These are phyloP conservation scores for Cladobotryum protrusum DNA, from an alignment of 2,329 filamentous ascomycete species.

Conservation along the genomic window DNA sequence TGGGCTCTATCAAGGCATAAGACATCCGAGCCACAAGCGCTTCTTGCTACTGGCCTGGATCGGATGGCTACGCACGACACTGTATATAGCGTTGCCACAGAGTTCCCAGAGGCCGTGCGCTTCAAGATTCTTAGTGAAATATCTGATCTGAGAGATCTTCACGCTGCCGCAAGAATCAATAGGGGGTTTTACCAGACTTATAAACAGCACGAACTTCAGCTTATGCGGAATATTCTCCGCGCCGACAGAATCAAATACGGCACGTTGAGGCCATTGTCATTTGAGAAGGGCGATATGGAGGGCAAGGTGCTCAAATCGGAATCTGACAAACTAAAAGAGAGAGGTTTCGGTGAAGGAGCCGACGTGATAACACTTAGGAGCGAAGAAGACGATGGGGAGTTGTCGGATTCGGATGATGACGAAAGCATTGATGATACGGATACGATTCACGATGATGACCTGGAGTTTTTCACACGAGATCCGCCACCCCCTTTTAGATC, in stretches of 20 bases:
- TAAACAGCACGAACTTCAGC: constrained; percentile 36
- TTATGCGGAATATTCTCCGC: constrained; percentile 32
- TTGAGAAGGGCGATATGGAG: constrained; percentile 23
- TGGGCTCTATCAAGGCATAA: constrained; percentile 42
- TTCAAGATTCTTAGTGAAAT: constrained; percentile 36
- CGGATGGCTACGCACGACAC: constrained; percentile 29
- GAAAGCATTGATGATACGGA: constrained; percentile 6
- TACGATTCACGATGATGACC: constrained; percentile 8
- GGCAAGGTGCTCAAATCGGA: constrained; percentile 29
- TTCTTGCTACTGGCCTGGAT: constrained; percentile 21
- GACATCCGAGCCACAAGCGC: constrained; percentile 29
- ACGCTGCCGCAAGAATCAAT: constrained; percentile 36
- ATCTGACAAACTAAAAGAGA: constrained; percentile 24
- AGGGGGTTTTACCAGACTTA: constrained; percentile 39
- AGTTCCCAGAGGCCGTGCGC: constrained; percentile 32
- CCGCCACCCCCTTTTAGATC: constrained; percentile 10
- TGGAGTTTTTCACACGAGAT: constrained; percentile 2
- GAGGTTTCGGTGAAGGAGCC: constrained; percentile 18
- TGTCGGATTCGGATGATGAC: constrained; percentile 20
- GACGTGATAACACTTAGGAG: constrained; percentile 26
- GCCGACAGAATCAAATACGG: constrained; percentile 20
- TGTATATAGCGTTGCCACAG: constrained; percentile 26
- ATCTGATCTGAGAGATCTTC: constrained; percentile 36
- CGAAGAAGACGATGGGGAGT: constrained; percentile 22
- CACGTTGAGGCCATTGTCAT: constrained; percentile 15